These are phyloP conservation scores for sunflower (Helianthus annuus) DNA, from an alignment of 129 eudicot species.

Conservation along the genomic window HanXRQr2.0-SUNRISE NC_035436.2:183381831-183382330, in stretches of 20 bases:
- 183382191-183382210: slow-evolving; percentile 41
- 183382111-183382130: slow-evolving; percentile 10
- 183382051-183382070: slow-evolving; percentile 23
- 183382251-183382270: slow-evolving; percentile 2
- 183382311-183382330: neutral
- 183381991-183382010: slow-evolving; percentile 16
- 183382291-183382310: neutral
- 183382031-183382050: slow-evolving; percentile 25
- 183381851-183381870: slow-evolving; percentile 1
- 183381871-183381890: neutral
- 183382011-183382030: slow-evolving; percentile 18
- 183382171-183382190: slow-evolving; percentile 43
- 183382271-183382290: neutral
- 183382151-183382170: slow-evolving; percentile 32
- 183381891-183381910: neutral
- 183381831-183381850: neutral
- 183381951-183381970: slow-evolving; percentile 9
- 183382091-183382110: slow-evolving; percentile 29
- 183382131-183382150: slow-evolving; percentile 18
- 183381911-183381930: neutral
- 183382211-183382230: slow-evolving; percentile 20
- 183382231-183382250: slow-evolving; percentile 6
- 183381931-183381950: neutral
- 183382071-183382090: slow-evolving; percentile 25
- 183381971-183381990: neutral